Conservation (phyloP, 2,329 filamentous ascomycete genomes). For the Fusarium dlaminii region DNA sequence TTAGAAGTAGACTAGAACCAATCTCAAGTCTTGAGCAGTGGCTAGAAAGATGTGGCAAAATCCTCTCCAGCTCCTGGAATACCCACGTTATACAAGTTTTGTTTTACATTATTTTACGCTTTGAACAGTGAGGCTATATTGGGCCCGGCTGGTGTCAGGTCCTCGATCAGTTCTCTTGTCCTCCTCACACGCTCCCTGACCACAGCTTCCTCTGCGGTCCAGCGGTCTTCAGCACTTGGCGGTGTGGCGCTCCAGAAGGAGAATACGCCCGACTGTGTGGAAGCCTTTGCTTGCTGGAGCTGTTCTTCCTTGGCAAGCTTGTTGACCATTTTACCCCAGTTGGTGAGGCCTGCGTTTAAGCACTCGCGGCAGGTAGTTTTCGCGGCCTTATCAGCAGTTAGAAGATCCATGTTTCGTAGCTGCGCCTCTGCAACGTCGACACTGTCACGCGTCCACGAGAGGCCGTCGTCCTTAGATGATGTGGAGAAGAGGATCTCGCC, state of each 20-base stretch:
- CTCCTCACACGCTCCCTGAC: constrained; percentile 62
- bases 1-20: constrained; percentile 29
- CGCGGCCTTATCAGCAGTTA: constrained; percentile 41
- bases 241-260: constrained; percentile 50
- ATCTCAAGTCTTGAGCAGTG: constrained; percentile 10
- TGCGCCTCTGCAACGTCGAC: constrained; percentile 82
- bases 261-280: constrained; percentile 44
- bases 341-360: constrained; percentile 76
- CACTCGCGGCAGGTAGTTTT: constrained; percentile 77
- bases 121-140: constrained; percentile 52
- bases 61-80: constrained; percentile 8
- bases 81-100: not conserved
- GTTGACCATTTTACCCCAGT: constrained; percentile 85
- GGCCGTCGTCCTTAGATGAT: constrained; percentile 69
- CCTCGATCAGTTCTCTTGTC: constrained; percentile 63
- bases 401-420: constrained; percentile 56
- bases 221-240: constrained; percentile 54
- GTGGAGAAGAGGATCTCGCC: constrained; percentile 90
- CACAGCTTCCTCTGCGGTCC: constrained; percentile 65
- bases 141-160: constrained; percentile 51
- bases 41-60: constrained; percentile 28
- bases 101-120: constrained; percentile 46
- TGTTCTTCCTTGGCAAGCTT: constrained; percentile 66
- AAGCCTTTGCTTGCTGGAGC: constrained; percentile 49
- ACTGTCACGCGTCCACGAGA: constrained; percentile 90